phyloP scores from a whole-genome alignment of 2,329 filamentous ascomycete genomes.

The Fusarium newnesense region DNA sequence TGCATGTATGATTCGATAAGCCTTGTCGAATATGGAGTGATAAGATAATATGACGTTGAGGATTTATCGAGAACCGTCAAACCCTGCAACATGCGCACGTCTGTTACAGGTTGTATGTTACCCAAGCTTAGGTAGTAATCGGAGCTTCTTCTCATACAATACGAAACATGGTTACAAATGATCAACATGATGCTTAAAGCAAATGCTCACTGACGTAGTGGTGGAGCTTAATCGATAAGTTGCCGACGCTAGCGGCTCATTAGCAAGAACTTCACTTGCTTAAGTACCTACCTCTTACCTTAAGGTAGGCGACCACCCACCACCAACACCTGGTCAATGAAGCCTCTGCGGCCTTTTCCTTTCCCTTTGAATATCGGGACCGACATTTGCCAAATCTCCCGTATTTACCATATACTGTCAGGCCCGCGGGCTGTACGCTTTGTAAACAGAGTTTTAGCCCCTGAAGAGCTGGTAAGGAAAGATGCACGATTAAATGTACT shows the following conservation, averaged over 20 bases:
- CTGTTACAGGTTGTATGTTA: conserved; percentile 1
- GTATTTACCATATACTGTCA: conserved; percentile 69
- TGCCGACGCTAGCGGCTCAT: conserved; percentile 37
- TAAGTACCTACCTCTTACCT: too few relatives aligned
- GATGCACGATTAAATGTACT: conserved; percentile 39
- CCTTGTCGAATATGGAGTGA: conserved; percentile 24
- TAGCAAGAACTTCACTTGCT: conserved; percentile 7
- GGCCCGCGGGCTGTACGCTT: conserved; percentile 56
- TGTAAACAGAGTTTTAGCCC: conserved; percentile 58
- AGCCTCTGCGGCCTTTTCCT: conserved; percentile 63
- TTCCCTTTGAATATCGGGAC: conserved; percentile 77
- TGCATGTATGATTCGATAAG: conserved; percentile 18
- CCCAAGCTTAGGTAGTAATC: conserved; percentile 27
- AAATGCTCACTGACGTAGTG: conserved; percentile 21
- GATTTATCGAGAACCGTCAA: conserved; percentile 8
- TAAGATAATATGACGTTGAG: conserved; percentile 29
- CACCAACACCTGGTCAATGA: conserved; percentile 38
- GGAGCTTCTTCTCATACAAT: not conserved
- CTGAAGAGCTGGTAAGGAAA: conserved; percentile 45
- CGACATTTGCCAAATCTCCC: conserved; percentile 78
- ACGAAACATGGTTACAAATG: not conserved
- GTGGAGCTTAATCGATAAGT: conserved; percentile 42
- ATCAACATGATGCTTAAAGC: not conserved
- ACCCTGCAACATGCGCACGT: conserved; percentile 5
- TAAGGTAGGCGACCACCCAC: not conserved